Conservation (phyloP, 192 early-diverging fungal species). For the Helicostylum pulchrum region DNA sequence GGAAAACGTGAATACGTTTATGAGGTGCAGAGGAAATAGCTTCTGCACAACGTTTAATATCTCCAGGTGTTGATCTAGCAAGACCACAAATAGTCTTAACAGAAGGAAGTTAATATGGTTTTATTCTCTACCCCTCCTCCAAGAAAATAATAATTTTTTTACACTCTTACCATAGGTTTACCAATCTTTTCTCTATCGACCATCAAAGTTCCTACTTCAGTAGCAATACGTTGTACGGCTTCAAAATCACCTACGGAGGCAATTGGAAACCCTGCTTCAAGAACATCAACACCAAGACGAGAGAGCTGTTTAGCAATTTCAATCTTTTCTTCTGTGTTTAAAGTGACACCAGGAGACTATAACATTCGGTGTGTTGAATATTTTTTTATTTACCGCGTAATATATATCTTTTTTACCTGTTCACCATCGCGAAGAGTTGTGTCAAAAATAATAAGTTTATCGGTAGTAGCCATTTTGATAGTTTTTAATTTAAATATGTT, state of each 20-base stretch:
- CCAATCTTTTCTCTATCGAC: conserved; percentile 75
- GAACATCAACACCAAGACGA: conserved; percentile 90
- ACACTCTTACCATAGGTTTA: conserved; percentile 82
- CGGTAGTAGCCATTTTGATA: neutral
- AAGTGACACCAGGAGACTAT: conserved; percentile 93
- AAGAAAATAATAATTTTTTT: no score
- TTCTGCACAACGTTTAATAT: conserved; percentile 88
- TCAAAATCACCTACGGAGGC: conserved; percentile 94
- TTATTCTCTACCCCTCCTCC: neutral
- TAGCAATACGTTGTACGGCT: conserved; percentile 90
- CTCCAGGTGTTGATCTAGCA: conserved; percentile 77
- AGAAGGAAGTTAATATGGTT: neutral
- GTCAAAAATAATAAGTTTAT: conserved; percentile 92
- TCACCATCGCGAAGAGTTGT: conserved; percentile 97
- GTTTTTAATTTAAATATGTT: no score
- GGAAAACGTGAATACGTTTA: conserved; percentile 90
- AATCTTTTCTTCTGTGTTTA: conserved; percentile 90
- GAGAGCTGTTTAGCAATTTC: conserved; percentile 93
- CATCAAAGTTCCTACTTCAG: conserved; percentile 84
- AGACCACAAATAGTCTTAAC: conserved; percentile 79
- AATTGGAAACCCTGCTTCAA: conserved; percentile 95
- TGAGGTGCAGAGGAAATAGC: conserved; percentile 83
- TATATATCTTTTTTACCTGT: conserved; percentile 53
- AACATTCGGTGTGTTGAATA: neutral
- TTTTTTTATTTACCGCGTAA: no score